Evolutionary conservation across 2,329 filamentous ascomycete genomes (phyloP), one percentile per base, ranked within the genome.

Genomic region (Gaeumannomyces sp.): DNA sequence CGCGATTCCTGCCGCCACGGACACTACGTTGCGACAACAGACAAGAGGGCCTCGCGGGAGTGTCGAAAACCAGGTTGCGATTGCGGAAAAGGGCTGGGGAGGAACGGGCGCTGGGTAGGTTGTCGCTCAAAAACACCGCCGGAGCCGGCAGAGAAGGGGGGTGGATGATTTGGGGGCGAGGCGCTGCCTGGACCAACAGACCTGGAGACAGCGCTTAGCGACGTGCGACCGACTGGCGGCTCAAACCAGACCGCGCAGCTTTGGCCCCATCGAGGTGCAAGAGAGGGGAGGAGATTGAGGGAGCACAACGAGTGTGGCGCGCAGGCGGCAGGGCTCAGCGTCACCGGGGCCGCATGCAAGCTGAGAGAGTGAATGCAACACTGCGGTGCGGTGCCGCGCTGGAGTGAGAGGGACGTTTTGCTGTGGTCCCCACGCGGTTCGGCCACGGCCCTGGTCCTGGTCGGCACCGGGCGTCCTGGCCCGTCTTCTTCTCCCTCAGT

Each of bases 111-210:
- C 45, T 53, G 22, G 45, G 45, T n/a, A 53, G 6, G 6, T 10
- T 8, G 45, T n/a, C 25, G 19, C 45, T 53, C 45, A 53, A 53
- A 59, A 31, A 59, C 27, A 28, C 57, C 7, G 57, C 8, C 57
- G 14, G 57, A 16, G 57, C 29, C 27, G 57, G 29, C 14, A 25
- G 57, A 2, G 27, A 60, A 22, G 27, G 28, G 19, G 59, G 59
- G 31, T 27, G 27, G 25, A 28, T 59, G 27, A 60, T 28, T 31
- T 60, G 59, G 59, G 59, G 59, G 59, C 59, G 59, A 60, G 59
- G 59, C 59, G 31, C 59, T 60, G 59, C 31, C 58, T n/a, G 29
- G 16, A n/a, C 59, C 29, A 60, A 35, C 59, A 60, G 22, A n/a
- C 31, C 19, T 60, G 28, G 31, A 31, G 27, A 59, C 57, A 29